Percentiles rank a stretch among this genome's conserved stretches.
These are phyloP conservation scores for Tetrahymena thermophila DNA, from an alignment of 73 alveolate genomes.

Conservation along the genomic window DNA sequence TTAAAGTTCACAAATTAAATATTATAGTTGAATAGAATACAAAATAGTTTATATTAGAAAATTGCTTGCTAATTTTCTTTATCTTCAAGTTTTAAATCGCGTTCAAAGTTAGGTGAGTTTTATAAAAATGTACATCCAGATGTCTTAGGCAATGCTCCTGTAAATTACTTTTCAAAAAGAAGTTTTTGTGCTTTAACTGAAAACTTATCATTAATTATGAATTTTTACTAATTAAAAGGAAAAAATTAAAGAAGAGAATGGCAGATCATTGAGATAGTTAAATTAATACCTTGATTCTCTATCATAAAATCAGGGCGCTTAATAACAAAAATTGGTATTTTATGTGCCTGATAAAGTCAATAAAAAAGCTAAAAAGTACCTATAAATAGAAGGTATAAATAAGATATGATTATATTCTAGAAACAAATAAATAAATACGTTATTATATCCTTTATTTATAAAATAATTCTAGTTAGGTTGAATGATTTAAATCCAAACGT, in stretches of 20 bases:
- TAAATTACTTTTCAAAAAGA: not conserved
- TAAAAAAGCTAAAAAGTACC: constrained; percentile 20
- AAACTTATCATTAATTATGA: not conserved
- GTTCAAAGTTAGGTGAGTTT: constrained; percentile 29
- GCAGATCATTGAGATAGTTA: constrained; percentile 14
- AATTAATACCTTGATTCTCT: constrained; percentile 28
- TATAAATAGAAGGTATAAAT: not conserved
- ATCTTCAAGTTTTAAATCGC: constrained; percentile 7
- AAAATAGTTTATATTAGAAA: not conserved
- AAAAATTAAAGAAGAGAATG: constrained; percentile 32
- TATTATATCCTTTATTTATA: no score
- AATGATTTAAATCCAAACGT: not conserved
- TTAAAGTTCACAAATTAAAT: not conserved
- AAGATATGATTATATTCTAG: not conserved
- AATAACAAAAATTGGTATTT: constrained; percentile 15
- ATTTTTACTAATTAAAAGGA: not conserved
- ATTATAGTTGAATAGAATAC: not conserved
- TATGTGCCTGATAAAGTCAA: constrained; percentile 23
- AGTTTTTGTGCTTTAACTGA: not conserved
- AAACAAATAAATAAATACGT: not conserved
- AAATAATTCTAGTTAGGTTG: not conserved
- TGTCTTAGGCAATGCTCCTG: constrained; percentile 37
- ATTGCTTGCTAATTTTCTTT: not conserved
- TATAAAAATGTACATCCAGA: constrained; percentile 48
- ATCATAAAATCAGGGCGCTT: constrained; percentile 23